phyloP scores from a whole-genome alignment of 768 basidiomycete genomes.

The Termitomyces sp. region DNA sequence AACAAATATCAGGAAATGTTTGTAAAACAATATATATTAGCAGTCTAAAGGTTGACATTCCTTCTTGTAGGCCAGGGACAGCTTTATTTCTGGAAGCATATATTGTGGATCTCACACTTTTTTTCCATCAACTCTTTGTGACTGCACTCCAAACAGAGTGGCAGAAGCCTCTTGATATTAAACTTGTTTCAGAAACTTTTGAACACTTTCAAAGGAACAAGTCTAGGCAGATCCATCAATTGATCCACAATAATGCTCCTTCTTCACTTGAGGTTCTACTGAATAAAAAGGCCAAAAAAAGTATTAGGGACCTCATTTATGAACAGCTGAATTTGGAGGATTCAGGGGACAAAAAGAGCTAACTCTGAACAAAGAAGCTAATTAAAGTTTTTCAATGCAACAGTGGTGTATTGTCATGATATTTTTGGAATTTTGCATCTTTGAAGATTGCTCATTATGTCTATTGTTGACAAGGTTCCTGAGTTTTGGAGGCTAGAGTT shows the following conservation, averaged over 20 bases:
- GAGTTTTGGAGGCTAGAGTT: no score
- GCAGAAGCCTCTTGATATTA: not conserved
- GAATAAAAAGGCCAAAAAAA: not conserved
- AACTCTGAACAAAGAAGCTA: not conserved
- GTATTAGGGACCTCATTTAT: not conserved
- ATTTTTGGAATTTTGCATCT: no score
- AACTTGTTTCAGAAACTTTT: not conserved
- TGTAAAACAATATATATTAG: not conserved
- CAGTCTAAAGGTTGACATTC: not conserved
- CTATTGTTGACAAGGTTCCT: no score
- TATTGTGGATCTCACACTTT: not conserved
- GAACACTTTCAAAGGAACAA: not conserved
- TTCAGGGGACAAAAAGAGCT: not conserved
- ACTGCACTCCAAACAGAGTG: not conserved
- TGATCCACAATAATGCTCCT: not conserved
- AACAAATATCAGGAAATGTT: not conserved
- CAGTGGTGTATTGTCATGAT: no score
- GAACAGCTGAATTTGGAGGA: not conserved
- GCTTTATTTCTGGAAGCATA: slow-evolving; percentile 1
- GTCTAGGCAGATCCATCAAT: not conserved
- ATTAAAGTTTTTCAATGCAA: not conserved
- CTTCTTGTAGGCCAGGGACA: not conserved
- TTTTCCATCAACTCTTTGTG: not conserved
- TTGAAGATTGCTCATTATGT: no score
- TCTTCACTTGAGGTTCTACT: not conserved